These are phyloP conservation scores for Aspergillus steynii DNA, from an alignment of 495 filamentous ascomycete species.

Conservation along the genomic window DNA sequence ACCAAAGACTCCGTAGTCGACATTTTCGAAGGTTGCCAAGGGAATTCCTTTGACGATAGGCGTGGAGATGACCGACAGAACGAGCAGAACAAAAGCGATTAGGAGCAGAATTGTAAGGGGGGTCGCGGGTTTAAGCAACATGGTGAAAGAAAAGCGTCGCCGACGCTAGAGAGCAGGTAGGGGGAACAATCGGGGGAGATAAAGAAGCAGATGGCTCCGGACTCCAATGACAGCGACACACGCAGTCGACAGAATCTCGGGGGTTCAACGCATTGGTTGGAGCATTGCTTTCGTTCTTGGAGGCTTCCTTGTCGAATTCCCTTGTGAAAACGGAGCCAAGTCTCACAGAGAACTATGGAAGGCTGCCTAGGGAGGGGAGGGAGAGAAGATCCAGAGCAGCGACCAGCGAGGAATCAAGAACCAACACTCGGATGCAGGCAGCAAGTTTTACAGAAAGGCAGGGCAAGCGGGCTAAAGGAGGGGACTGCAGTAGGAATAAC, in stretches of 20 bases:
- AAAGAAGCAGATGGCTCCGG: not conserved
- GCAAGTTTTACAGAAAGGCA: not conserved
- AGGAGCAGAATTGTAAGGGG: constrained; percentile 85
- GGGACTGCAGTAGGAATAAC: not conserved
- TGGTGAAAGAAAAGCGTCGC: not conserved
- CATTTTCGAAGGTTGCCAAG: constrained; percentile 70
- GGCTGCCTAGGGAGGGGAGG: not conserved
- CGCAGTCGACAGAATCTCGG: constrained; percentile 5
- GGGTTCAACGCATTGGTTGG: constrained; percentile 18
- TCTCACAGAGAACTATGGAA: not conserved
- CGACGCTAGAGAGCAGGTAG: not conserved
- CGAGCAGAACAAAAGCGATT: constrained; percentile 77
- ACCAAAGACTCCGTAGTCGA: constrained; percentile 92
- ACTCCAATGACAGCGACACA: constrained; percentile 13
- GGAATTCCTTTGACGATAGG: constrained; percentile 87
- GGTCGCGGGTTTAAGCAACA: constrained; percentile 56
- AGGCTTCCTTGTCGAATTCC: not conserved
- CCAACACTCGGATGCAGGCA: not conserved
- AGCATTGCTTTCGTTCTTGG: constrained; percentile 9
- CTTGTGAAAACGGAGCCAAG: not conserved
- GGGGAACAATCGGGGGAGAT: not conserved
- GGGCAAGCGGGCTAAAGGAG: not conserved
- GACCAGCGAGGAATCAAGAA: not conserved
- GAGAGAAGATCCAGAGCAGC: not conserved
- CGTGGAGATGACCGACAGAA: constrained; percentile 89